phyloP scores from a whole-genome alignment of 371 early-diverging fungal species.

The Batrachochytrium dendrobatidis region DNA sequence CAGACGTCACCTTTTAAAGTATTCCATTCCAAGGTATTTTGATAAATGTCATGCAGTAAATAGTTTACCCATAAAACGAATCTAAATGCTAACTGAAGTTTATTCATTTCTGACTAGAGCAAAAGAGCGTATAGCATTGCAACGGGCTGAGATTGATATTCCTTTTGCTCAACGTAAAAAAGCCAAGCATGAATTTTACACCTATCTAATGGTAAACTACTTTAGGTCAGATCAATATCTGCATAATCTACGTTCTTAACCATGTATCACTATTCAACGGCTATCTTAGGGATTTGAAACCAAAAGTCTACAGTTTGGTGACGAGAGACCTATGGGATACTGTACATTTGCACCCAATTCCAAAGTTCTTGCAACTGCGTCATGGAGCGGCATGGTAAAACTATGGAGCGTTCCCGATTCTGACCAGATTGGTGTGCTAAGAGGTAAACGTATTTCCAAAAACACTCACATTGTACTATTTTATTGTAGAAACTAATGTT shows the following conservation, averaged over 20 bases:
- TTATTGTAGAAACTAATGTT: neutral
- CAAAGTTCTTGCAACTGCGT: slow-evolving; percentile 66
- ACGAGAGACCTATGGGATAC: slow-evolving; percentile 79
- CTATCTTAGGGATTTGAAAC: neutral
- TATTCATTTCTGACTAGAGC: slow-evolving; percentile 46
- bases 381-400: slow-evolving; percentile 79
- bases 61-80: neutral
- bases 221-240: neutral
- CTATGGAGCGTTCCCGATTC: slow-evolving; percentile 80
- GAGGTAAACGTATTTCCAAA: neutral
- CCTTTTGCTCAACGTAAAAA: slow-evolving; percentile 67
- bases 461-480: neutral
- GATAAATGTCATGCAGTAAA: neutral
- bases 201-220: slow-evolving; percentile 55
- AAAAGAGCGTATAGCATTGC: slow-evolving; percentile 56
- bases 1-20: slow-evolving; percentile 63
- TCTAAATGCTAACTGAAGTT: neutral
- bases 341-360: slow-evolving; percentile 78
- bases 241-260: neutral
- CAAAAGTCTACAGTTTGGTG: slow-evolving; percentile 78
- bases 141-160: slow-evolving; percentile 58
- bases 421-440: slow-evolving; percentile 22
- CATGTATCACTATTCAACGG: neutral
- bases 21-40: slow-evolving; percentile 66
- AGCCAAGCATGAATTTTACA: slow-evolving; percentile 69